phyloP scores from a whole-genome alignment of 129 eudicot genomes.

The Tagetes erecta region DNA sequence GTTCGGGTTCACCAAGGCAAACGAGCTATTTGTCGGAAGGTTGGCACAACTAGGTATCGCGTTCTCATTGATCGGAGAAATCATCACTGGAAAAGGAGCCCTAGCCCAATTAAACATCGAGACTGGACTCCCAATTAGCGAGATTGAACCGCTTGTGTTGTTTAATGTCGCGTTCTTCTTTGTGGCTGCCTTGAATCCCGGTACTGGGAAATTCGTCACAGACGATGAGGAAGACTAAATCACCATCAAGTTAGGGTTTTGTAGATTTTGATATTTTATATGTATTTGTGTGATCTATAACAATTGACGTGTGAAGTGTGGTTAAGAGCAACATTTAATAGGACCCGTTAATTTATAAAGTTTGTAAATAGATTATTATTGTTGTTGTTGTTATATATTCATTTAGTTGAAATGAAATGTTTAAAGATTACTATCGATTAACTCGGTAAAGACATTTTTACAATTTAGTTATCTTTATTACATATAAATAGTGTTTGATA shows the following conservation, averaged over 20 bases:
- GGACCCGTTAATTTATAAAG: not conserved
- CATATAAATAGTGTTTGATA: no score
- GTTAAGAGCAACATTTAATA: conserved; percentile 5
- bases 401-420: not conserved
- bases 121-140: conserved; percentile 87
- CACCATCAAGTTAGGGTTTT: conserved; percentile 25
- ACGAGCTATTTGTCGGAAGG: conserved; percentile 95
- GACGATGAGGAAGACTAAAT: conserved; percentile 76
- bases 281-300: conserved; percentile 23
- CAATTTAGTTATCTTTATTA: no score
- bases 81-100: conserved; percentile 96
- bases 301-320: conserved; percentile 27
- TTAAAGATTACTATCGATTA: no score
- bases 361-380: not conserved
- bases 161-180: conserved; percentile 93
- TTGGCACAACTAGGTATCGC: conserved; percentile 95
- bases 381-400: not conserved
- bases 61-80: conserved; percentile 93
- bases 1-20: conserved; percentile 95
- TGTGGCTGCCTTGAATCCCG: conserved; percentile 93
- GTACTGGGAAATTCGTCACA: conserved; percentile 89
- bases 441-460: no score
- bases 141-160: conserved; percentile 86
- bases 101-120: conserved; percentile 88
- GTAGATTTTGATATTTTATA: conserved; percentile 27